Base-by-base conservation (phyloP, 768 basidiomycete species). In the Xerocomellus intermedius region DNA sequence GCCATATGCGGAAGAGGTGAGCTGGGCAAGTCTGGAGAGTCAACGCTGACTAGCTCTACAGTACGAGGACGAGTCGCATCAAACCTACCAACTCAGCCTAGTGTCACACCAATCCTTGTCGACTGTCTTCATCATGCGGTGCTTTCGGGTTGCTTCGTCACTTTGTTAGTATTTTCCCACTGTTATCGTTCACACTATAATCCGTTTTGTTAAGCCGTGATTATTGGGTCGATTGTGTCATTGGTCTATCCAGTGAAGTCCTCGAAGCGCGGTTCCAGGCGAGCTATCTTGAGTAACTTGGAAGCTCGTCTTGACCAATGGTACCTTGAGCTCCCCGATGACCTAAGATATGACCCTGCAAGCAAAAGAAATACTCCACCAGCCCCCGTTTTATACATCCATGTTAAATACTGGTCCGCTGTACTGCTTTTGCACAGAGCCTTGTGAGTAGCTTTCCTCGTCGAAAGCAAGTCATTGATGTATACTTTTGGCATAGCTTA, bases 371-470 rank as follows among this genome's bases (percentile, higher is more conserved):
- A 69, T 9, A 67, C 74, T 10, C 86, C 86, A 9, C 79, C 85
- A 5, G 85, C 89, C 2, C 82, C 85, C 50, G 77, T 91, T 24
- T 67, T 91, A 30, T 78, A 82, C 43, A 72, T 91, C 39, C 87
- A 92, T 60, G 77, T 89, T 52, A 78, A 87, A 58, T 91, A 92
- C 66, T 89, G 87, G 82, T 83, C 82, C 8, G 78, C 87, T 17
- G 84, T 91, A 5, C 74, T 92, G 13, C 73, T 92, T 36, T 75
- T 91, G 37, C 81, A 91, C 68, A 80, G 90, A 48, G 88, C 87
- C 16, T 92, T 90, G 89, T 91, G 69, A 78, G 89, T 79, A 16
- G 17, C 41, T 46, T 28, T 55, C 36, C 36, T 57, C 10, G 24
- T 52, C n/a, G 8, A 42, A 43, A 43, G 42, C 33, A 35, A 50